These are phyloP conservation scores for Saccharomycopsis phalli DNA, from an alignment of 1,139 yeast genomes.

Conservation along the genomic window DNA sequence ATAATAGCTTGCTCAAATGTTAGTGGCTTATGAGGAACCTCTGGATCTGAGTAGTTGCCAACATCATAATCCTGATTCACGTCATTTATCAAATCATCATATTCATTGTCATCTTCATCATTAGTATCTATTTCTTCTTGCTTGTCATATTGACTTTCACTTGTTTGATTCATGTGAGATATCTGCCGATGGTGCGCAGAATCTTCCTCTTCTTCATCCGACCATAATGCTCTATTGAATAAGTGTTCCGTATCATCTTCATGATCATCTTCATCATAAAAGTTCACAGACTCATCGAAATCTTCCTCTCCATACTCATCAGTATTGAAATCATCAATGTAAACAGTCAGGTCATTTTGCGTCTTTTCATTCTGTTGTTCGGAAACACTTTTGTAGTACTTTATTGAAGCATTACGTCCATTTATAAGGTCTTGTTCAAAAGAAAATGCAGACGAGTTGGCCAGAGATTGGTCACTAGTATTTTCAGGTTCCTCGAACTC, in stretches of 20 bases:
- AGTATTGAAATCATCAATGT: slow-evolving; percentile 28
- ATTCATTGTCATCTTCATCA: slow-evolving; percentile 8
- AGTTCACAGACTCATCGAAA: slow-evolving; percentile 43
- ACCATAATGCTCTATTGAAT: slow-evolving; percentile 32
- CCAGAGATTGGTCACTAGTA: slow-evolving; percentile 17
- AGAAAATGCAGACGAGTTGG: slow-evolving; percentile 43
- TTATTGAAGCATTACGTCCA: slow-evolving; percentile 55
- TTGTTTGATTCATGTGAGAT: slow-evolving; percentile 9
- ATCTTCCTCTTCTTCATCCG: slow-evolving; percentile 30
- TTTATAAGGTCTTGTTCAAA: slow-evolving; percentile 46
- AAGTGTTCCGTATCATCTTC: slow-evolving; percentile 36
- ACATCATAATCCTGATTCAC: too few species aligned
- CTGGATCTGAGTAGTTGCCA: too few species aligned
- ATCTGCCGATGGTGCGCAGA: neutral
- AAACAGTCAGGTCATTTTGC: slow-evolving; percentile 20
- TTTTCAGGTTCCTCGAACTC: slow-evolving; percentile 19
- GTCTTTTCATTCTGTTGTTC: slow-evolving; percentile 21
- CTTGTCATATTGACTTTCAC: slow-evolving; percentile 14
- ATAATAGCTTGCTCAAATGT: too few species aligned
- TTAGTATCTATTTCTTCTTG: slow-evolving; percentile 11
- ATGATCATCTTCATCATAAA: slow-evolving; percentile 28
- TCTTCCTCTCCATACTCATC: slow-evolving; percentile 39
- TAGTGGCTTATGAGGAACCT: too few species aligned
- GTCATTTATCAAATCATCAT: slow-evolving; percentile 10
- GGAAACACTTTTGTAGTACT: slow-evolving; percentile 41